Evolutionary conservation across 768 basidiomycete genomes (phyloP).

Genomic region (Infundibulicybe gibba): DNA sequence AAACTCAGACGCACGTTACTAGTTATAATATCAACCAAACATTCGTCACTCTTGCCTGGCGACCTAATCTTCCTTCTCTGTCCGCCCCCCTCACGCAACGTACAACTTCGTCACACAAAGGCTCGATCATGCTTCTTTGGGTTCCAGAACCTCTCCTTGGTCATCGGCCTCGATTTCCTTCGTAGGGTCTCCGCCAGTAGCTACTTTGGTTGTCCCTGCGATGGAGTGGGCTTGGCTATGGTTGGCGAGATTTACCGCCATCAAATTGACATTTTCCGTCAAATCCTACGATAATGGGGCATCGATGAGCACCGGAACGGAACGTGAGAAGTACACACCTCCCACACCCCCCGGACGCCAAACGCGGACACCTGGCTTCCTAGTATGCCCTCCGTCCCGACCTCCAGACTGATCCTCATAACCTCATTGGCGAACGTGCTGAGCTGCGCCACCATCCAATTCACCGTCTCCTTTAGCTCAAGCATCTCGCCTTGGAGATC

Average conservation of each 20-base stretch:
- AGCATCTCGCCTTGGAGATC: constrained; percentile 95
- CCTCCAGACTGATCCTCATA: constrained; percentile 88
- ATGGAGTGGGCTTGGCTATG: constrained; percentile 86
- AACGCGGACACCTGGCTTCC: constrained; percentile 91
- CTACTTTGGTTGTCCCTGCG: constrained; percentile 92
- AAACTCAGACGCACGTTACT: constrained; percentile 59
- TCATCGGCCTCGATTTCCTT: constrained; percentile 93
- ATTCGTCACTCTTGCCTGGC: constrained; percentile 89
- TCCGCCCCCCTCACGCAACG: constrained; percentile 95
- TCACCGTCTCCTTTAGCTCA: constrained; percentile 84
- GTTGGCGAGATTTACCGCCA: constrained; percentile 88
- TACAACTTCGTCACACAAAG: constrained; percentile 70
- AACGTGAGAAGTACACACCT: constrained; percentile 38
- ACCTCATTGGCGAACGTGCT: constrained; percentile 78
- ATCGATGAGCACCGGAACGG: too few relatives aligned
- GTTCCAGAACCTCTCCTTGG: constrained; percentile 85
- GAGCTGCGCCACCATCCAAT: constrained; percentile 80
- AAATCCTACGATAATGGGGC: constrained; percentile 41
- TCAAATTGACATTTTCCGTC: constrained; percentile 82
- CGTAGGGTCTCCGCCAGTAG: constrained; percentile 88
- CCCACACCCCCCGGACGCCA: constrained; percentile 93
- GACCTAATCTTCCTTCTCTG: constrained; percentile 92
- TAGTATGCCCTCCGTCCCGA: constrained; percentile 89
- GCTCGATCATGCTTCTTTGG: constrained; percentile 91
- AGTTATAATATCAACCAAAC: constrained; percentile 97